Evolutionary conservation across 1,139 yeast genomes (phyloP).

Genomic region (Debaryomyces coudertii): DNA sequence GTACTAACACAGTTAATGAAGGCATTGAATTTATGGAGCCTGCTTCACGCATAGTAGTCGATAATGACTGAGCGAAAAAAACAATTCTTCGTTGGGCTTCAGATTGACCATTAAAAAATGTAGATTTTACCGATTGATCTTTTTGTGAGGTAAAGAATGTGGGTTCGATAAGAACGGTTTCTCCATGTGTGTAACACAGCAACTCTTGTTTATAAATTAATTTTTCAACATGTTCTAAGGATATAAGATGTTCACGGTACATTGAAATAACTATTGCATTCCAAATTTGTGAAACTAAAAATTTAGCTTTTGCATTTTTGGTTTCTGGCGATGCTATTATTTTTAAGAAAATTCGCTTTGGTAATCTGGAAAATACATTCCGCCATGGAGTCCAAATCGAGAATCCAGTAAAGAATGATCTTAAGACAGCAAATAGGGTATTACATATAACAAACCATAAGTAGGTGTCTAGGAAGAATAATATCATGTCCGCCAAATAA

Average conservation of each 20-base stretch:
- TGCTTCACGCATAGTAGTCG: constrained; percentile 98
- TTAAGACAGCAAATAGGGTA: constrained; percentile 93
- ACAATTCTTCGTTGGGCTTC: constrained; percentile 99
- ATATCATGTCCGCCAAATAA: constrained; percentile 86
- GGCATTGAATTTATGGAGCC: constrained; percentile 99
- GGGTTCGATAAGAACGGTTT: constrained; percentile 98
- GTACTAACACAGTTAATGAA: constrained; percentile 94
- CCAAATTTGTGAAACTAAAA: constrained; percentile 98
- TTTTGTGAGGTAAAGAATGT: constrained; percentile 98
- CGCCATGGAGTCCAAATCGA: constrained; percentile 99
- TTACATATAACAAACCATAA: constrained; percentile 97
- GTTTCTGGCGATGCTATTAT: constrained; percentile 96
- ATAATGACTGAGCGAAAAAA: constrained; percentile 97
- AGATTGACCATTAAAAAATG: constrained; percentile 93
- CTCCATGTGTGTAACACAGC: too few species aligned
- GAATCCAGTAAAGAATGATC: constrained; percentile 97
- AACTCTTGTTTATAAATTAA: constrained; percentile 96
- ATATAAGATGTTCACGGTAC: constrained; percentile 97
- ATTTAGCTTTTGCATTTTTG: constrained; percentile 99
- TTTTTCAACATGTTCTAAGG: constrained; percentile 97
- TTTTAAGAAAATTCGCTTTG: constrained; percentile 98
- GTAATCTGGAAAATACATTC: constrained; percentile 94
- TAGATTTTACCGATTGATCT: constrained; percentile 91
- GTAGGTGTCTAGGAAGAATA: constrained; percentile 97
- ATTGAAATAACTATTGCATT: constrained; percentile 96